Evolutionary conservation across 139 green algal genomes (phyloP).

Genomic region (Astrephomene gubernaculifera): DNA sequence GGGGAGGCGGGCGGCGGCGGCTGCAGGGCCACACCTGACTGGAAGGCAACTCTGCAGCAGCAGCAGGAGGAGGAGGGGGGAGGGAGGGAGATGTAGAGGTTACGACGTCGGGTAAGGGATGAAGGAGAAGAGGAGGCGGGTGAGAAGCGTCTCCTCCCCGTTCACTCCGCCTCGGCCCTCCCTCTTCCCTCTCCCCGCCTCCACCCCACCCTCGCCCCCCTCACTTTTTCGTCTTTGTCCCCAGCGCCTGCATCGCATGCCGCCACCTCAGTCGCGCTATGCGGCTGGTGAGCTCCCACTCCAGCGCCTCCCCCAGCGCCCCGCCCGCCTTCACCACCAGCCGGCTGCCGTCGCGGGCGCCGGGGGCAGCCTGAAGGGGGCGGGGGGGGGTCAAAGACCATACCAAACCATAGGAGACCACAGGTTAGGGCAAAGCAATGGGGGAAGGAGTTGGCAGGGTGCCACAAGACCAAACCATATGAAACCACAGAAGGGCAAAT

Average conservation of each 20-base stretch:
- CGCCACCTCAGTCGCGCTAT: conserved; percentile 64
- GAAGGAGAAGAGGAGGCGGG: too few relatives aligned
- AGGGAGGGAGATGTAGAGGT: not conserved
- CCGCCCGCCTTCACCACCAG: conserved; percentile 39
- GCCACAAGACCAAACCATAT: too few relatives aligned
- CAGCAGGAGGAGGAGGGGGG: not conserved
- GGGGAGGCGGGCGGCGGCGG: not conserved
- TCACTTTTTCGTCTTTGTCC: conserved; percentile 32
- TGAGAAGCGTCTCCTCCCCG: too few relatives aligned
- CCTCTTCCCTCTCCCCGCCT: not conserved
- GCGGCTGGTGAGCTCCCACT: conserved; percentile 31
- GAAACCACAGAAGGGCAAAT: too few relatives aligned
- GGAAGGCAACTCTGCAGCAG: conserved; percentile 22
- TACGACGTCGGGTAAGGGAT: too few relatives aligned
- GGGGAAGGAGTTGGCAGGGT: too few relatives aligned
- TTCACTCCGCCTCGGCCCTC: not conserved
- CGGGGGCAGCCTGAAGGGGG: conserved; percentile 8
- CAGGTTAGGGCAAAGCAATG: too few relatives aligned
- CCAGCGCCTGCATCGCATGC: conserved; percentile 51
- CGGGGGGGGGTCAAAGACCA: too few relatives aligned
- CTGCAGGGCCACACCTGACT: not conserved
- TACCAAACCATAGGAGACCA: too few relatives aligned
- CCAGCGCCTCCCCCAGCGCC: conserved; percentile 19
- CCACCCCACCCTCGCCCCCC: not conserved
- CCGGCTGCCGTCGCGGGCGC: conserved; percentile 38